Conservation (phyloP, 2,329 filamentous ascomycete genomes). For the Alternaria sp. region DNA sequence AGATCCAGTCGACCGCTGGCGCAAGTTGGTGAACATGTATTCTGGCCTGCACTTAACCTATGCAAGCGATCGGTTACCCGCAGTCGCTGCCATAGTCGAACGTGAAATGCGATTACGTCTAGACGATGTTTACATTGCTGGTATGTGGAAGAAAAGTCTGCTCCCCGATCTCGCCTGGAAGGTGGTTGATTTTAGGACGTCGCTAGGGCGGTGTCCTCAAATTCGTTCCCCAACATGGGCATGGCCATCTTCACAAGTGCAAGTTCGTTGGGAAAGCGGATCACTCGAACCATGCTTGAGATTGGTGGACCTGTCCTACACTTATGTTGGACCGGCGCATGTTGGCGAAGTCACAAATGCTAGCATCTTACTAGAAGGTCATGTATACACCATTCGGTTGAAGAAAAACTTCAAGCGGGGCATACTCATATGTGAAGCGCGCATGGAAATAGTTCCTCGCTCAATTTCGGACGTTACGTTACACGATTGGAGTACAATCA, state of each 20-base stretch:
- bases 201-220: too few species aligned
- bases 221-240: background rate
- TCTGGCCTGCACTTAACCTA: background rate
- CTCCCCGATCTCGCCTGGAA: background rate
- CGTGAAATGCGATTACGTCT: background rate
- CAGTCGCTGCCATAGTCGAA: background rate
- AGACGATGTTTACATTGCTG: background rate
- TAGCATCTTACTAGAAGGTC: background rate
- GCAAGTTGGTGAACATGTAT: background rate
- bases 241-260: background rate
- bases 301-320: background rate
- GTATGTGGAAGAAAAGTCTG: background rate
- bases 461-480: background rate
- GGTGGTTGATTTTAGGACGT: too few species aligned
- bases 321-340: background rate
- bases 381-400: background rate
- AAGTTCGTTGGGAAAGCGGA: background rate
- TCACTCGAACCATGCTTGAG: background rate
- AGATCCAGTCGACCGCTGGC: background rate
- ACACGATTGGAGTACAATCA: fast-evolving
- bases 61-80: background rate
- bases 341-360: background rate
- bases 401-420: too few species aligned
- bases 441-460: background rate
- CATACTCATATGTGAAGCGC: too few species aligned